Conservation (phyloP, 768 basidiomycete genomes). For the Psilocybe cyanescens region DNA sequence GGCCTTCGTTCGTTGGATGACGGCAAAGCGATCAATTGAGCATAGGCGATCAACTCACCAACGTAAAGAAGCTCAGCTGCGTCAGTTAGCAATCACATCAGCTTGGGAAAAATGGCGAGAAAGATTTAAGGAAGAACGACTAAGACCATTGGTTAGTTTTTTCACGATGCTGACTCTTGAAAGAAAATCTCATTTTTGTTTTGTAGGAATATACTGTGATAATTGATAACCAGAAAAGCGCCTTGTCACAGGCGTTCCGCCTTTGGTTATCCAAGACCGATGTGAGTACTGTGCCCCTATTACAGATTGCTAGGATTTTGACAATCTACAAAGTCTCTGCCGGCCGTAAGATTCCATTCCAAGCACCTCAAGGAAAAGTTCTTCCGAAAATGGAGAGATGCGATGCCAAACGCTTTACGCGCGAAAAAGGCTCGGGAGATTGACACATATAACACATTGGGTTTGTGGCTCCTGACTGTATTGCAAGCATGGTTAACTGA, state of each 20-base stretch:
- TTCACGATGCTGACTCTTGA: background rate
- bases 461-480: constrained; percentile 42
- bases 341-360: constrained; percentile 79
- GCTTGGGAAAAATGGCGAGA: constrained; percentile 86
- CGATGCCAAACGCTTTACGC: constrained; percentile 72
- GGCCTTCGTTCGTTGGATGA: constrained; percentile 73
- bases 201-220: constrained; percentile 63
- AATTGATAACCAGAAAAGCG: constrained; percentile 59
- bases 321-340: constrained; percentile 58
- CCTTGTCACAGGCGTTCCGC: constrained; percentile 68
- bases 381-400: constrained; percentile 69
- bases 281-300: constrained; percentile 40
- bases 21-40: constrained; percentile 60
- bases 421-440: constrained; percentile 67
- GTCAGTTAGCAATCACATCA: constrained; percentile 48
- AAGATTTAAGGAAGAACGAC: constrained; percentile 62
- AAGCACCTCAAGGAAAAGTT: constrained; percentile 59
- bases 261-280: constrained; percentile 79
- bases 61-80: constrained; percentile 66
- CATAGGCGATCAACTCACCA: constrained; percentile 63
- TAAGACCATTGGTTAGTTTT: constrained; percentile 64
- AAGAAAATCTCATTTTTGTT: constrained; percentile 6
- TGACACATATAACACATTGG: constrained; percentile 55
- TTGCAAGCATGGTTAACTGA: background rate
- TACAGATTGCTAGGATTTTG: constrained; percentile 1